Evolutionary conservation across 257 asterid genomes (phyloP), one percentile per base, ranked within the genome.

Genomic region (Nicotiana otophora): DNA sequence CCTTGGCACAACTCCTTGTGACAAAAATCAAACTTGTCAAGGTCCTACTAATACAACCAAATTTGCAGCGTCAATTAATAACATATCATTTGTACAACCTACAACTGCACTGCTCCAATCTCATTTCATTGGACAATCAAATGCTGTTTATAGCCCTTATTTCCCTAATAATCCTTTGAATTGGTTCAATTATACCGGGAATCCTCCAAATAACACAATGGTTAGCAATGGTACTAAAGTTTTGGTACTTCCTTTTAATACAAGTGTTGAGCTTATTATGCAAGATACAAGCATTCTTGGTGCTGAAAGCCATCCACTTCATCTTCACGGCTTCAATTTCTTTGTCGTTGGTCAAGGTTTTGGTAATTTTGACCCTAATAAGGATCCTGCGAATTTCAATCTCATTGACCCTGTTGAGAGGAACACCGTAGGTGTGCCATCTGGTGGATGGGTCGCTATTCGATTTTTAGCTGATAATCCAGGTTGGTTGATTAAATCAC

Each of bases 391-490:
- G 33, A 90, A 78, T 1, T 91, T 86, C 81, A 91, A 90, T 57
- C 90, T 87, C 10, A 87, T 87, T 4, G 95, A 91, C 10, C 93
- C 95, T 31, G 26, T 61, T 9, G 66, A 61, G 4, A 61, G 66
- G 66, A 61, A 61, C 16, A 61, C 66, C 10, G 66, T 61, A 14
- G 66, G 66, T 20, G 66, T 61, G 31, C 66, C 66, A 20, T 20
- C 66, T 20, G 66, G 16, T 61, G 66, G 66, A 20, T 61, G 66
- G 66, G 66, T 61, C 11, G 66, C 33, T 20, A 61, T 61, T 61
- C 85, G 93, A n/a, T 90, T 91, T 81, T 69, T 89, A 16, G 91
- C 93, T 4, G 91, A 91, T 23, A 91, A 91, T 88, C 95, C 95
- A 84, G 95, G 93, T 91, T 39, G 48, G 48, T 39, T 1, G 48